Evolutionary conservation across 805 yeast species (phyloP), one percentile per base, ranked within the genome.

Genomic region (Suhomyces sp.): DNA sequence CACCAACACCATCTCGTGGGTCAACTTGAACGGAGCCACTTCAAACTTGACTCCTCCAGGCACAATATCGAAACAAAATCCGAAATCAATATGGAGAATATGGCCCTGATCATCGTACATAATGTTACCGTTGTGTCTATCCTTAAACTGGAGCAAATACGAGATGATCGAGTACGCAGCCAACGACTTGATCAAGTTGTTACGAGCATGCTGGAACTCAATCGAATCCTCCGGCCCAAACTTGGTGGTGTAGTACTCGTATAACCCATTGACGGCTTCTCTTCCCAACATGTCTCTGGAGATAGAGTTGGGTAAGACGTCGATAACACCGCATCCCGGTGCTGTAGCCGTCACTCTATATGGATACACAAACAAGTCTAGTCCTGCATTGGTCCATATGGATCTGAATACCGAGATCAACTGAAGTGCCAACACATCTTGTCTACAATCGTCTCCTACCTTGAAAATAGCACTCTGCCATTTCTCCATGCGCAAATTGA

Each of bases 1-100:
- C 1, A 94, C 97, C 65, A 83, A 81, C 4, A 94, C 87, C 99
- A 96, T 94, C 64, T 94, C 99, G 60, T 86, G 88, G 3, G 99
- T 94, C 57, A 94, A 80, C 66, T 94, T 94, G 77, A 94, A 94
- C 10, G 99, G 98, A 1, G 96, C 97, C n/a, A 90, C 96, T 63
- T 94, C 99, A 66, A 94, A 96, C 63, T 86, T 89, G 46, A 94
- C 97, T 33, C 99, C 99, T 58, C 99, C 99, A 8, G 99, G 99
- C 31, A 89, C 97, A 68, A 94, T 94, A 72, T 94, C 99, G 67
- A 94, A 96, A 62, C 97, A 92, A 79, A 94, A 94, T 3, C 99
- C 99, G 73, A 94, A 94, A 72, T 94, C 99, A 69, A 96, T 89
- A 69, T 94, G 99, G 56, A 96, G 74, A 55, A 96, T 83, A 66